phyloP scores from a whole-genome alignment of 495 filamentous ascomycete genomes.

The Neurospora tetrasperma region DNA sequence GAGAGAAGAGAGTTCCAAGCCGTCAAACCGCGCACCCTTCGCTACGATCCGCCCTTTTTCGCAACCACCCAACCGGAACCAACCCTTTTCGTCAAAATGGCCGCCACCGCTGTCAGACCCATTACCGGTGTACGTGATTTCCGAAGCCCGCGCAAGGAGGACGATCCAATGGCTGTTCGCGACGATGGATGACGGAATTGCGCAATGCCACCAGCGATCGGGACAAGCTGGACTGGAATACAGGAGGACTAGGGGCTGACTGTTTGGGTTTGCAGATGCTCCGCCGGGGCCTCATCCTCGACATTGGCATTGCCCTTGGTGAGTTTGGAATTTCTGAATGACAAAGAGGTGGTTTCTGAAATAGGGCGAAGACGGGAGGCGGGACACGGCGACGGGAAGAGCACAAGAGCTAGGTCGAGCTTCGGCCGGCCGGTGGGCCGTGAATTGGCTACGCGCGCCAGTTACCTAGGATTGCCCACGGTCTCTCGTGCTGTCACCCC shows the following conservation, averaged over 20 bases:
- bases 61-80: conserved; percentile 6
- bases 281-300: conserved; percentile 37
- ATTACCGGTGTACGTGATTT: conserved; percentile 19
- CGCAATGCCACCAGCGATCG: neutral
- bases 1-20: conserved; percentile 3
- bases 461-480: neutral
- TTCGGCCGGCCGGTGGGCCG: neutral
- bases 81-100: conserved; percentile 26
- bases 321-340: conserved; percentile 6
- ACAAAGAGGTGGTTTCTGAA: neutral
- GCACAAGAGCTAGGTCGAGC: neutral
- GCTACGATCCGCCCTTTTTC: conserved; percentile 11
- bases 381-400: neutral
- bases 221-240: conserved; percentile 2
- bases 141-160: neutral
- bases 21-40: conserved; percentile 20
- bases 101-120: conserved; percentile 17
- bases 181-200: neutral
- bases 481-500: neutral
- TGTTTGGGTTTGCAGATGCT: conserved; percentile 31
- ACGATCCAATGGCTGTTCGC: neutral
- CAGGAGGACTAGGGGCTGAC: neutral
- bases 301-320: conserved; percentile 36
- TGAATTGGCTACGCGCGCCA: neutral
- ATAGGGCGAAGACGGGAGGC: neutral